Conservation (phyloP, 1,284 basidiomycete species). For the Sanghuangporus weigelae region DNA sequence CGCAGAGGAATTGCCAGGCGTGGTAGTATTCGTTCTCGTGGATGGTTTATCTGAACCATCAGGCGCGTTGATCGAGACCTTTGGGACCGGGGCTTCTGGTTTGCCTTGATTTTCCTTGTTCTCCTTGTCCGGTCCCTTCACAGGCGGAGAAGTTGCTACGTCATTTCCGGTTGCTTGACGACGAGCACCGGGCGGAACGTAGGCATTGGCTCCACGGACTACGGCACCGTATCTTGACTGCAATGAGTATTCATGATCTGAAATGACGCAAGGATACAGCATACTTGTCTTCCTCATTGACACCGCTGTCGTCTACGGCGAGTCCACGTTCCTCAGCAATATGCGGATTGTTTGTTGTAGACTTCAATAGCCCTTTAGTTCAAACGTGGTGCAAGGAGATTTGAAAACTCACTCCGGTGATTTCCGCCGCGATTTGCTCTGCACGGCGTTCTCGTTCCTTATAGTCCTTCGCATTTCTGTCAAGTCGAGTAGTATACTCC, state of each 20-base stretch:
- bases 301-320: constrained; percentile 61
- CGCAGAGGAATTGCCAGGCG: constrained; percentile 51
- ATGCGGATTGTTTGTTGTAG: constrained; percentile 73
- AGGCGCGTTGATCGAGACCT: constrained; percentile 65
- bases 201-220: constrained; percentile 82
- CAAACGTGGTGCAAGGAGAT: background rate
- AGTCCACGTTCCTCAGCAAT: constrained; percentile 86
- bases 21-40: constrained; percentile 35
- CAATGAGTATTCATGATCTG: constrained; percentile 1
- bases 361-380: constrained; percentile 35
- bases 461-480: constrained; percentile 80
- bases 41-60: constrained; percentile 46
- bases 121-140: constrained; percentile 17
- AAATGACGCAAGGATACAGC: constrained; percentile 24
- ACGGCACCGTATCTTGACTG: constrained; percentile 83
- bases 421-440: constrained; percentile 87
- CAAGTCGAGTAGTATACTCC: constrained; percentile 91
- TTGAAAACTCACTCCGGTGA: constrained; percentile 62
- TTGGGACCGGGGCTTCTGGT: constrained; percentile 46
- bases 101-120: constrained; percentile 25
- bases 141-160: constrained; percentile 28
- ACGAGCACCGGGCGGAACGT: constrained; percentile 87
- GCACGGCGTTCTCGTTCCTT: constrained; percentile 88
- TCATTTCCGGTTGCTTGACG: constrained; percentile 28
- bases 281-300: constrained; percentile 94